Base-by-base conservation (phyloP, 352 stramenopile genomes). In the Pythium monospermum region DNA sequence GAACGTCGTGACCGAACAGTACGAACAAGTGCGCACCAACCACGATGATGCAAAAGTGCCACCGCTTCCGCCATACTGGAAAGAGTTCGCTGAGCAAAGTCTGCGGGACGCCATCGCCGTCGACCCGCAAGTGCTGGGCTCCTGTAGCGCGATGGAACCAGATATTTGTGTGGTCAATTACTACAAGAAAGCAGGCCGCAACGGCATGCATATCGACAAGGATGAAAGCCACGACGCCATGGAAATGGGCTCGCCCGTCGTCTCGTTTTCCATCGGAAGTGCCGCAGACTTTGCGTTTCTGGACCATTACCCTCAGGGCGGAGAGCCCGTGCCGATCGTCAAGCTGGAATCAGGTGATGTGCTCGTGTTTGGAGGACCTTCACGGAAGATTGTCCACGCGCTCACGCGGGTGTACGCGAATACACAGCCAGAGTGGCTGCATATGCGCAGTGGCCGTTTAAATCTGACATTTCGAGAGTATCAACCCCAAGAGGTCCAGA, bases 141-240 rank as follows among this genome's bases (percentile, higher is more conserved):
- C 52, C 18, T 85, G 71, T 57, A 10, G 26, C 6, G 30, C 36
- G 11, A 74, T 89, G 60, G 56, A 26, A 18, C 78, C 76, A 0
- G 75, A 89, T 28, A 76, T 89, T 41, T 86, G 73, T 38, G 73
- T 87, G 18, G 75, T 86, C 43, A 87, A 87, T 51, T 89, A 83
- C 40, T 87, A 87, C 64, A 85, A 85, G 54, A 83, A 84, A 51
- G 73, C 73, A 18, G 78, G 78, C 0, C 65, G 74, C 55, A 89
- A 85, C 35, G 78, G 74, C 49, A 78, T 88, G 71, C 77, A 88
- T 55, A 64, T 85, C 21, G 77, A 88, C 65, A 85, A 86, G 58
- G 72, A 86, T 54, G 77, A 88, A 48, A 83, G 73, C 38, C 57
- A 57, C 2, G 66, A 73, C 40, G 76, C 77, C 19, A 78, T 88